A percentile compares a stretch with the other conserved stretches of the same genome.
Conservation (phyloP, 495 filamentous ascomycete genomes). For the Talaromyces trachyspermus region DNA sequence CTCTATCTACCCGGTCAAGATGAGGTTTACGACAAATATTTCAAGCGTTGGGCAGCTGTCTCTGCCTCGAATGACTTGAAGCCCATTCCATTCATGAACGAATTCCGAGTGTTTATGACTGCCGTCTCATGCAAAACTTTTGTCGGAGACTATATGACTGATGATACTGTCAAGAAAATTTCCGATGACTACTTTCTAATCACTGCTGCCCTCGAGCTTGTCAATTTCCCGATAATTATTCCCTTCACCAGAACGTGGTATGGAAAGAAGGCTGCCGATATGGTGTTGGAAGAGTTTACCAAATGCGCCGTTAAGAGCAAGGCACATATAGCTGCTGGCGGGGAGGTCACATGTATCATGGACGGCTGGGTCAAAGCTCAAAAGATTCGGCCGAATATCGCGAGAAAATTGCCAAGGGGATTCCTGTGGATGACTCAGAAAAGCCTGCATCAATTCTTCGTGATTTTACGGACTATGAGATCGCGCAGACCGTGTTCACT, state of each 20-base stretch:
- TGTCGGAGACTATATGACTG: conserved; percentile 89
- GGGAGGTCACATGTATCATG: conserved; percentile 84
- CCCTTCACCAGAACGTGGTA: conserved; percentile 97
- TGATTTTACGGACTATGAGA: conserved; percentile 86
- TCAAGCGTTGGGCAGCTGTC: conserved; percentile 65
- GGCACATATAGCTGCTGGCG: conserved; percentile 85
- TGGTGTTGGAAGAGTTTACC: conserved; percentile 83
- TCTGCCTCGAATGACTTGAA: conserved; percentile 59
- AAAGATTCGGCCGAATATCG: conserved; percentile 69
- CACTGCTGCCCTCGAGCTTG: conserved; percentile 90
- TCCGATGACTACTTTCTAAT: conserved; percentile 95
- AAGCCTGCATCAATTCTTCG: conserved; percentile 79
- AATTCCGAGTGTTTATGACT: conserved; percentile 94
- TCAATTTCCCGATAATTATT: conserved; percentile 97
- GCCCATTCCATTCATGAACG: conserved; percentile 79
- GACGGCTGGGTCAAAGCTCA: conserved; percentile 88
- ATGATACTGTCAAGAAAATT: conserved; percentile 87
- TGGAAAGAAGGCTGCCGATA: conserved; percentile 89
- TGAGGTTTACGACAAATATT: conserved; percentile 84
- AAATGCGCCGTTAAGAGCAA: conserved; percentile 91
- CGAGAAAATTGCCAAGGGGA: conserved; percentile 62
- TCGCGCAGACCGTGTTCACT: conserved; percentile 90
- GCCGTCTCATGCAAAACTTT: conserved; percentile 93
- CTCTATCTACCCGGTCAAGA: conserved; percentile 88
- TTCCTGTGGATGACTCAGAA: conserved; percentile 56